Evolutionary conservation across 352 stramenopile species (phyloP), one percentile per base, ranked within the genome.

Genomic region (Globisporangium abappressorium): DNA sequence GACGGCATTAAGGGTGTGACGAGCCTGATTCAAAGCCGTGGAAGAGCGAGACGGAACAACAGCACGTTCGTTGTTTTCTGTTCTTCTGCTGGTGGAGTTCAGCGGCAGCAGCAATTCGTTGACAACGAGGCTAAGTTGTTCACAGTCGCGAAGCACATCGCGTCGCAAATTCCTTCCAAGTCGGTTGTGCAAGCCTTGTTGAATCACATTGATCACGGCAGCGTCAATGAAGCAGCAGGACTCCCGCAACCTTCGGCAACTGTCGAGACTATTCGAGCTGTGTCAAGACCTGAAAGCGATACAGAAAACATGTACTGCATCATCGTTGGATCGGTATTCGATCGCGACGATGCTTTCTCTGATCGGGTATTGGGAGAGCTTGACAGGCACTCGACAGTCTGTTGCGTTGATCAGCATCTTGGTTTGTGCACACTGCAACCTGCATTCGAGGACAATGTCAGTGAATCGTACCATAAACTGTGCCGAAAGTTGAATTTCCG

Each of bases 11-110:
- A 79, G 46, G 77, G 82, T 7, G 73, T 94, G 34, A 94, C 84
- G 15, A 92, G 82, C 62, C 71, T 94, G 20, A 90, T 94, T 36
- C 86, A 94, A 68, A 94, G 86, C 68, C 80, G 86, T 28, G 86
- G 86, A 3, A 80, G 86, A 43, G 84, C 82, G 22, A 82, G 86
- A 5, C 79, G 82, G 38, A 65, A 72, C 2, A 70, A 89, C 49
- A 85, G 86, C 38, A 78, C 60, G 9, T 94, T 94, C 54, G 73
- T 92, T 8, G 85, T 94, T 28, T 88, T 92, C 47, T 92, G 84
- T 58, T 77, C 79, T 58, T 77, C 75, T 36, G 47, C 71, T 24
- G 62, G 76, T 11, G 80, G 76, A 33, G 75, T 74, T 12, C 71
- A 79, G 22, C 70, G 74, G 15, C 79, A 87, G 8, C 58, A 89